Base-by-base conservation (phyloP, 176 grass and related monocot species). In the Zizania latifolia region DNA sequence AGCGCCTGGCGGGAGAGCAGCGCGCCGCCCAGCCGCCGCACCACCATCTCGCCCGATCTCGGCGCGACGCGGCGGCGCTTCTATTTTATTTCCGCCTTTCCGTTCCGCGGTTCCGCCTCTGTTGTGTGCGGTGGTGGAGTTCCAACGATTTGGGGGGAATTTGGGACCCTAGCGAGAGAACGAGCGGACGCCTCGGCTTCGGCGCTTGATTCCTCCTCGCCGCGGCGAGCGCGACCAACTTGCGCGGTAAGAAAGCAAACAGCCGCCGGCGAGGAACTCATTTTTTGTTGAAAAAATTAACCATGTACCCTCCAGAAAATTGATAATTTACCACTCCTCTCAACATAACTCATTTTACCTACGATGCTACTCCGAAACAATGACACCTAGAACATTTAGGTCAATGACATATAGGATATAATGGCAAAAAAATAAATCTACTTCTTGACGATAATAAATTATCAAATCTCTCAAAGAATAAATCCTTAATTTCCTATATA, bases 1-100 rank as follows among this genome's bases (percentile, higher is more conserved):
- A 68, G 37, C 56, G 33, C 41, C 48, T 46, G 39, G 26, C 72
- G 40, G 30, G 67, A 84, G 54, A 89, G 74, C 65, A 86, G 62
- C 31, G 75, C 82, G 58, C 74, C 75, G 67, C 80, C 66, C 29
- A 93, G 87, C 82, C 85, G 79, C 76, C 86, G 88, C 80, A 76
- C 62, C 88, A 86, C 70, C 93, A 97, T 93, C 78, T n/a, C 76
- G 9, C 30, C 64, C 31, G 68, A 70, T 72, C 67, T 53, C 33
- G 65, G 61, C 48, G 40, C 26, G n/a, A 17, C 4, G 30, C 15
- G 58, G 27, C 28, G 9, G 28, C 17, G 19, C 28, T 10, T 56
- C 3, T 56, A 6, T 28, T 6, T 3, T 1, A 30, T 24, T 22
- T 28, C 44, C 58, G 64, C 44, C 11, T 51, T n/a, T 34, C 11